Evolutionary conservation across 2,329 filamentous ascomycete species (phyloP).

Genomic region (Exophiala sideris): DNA sequence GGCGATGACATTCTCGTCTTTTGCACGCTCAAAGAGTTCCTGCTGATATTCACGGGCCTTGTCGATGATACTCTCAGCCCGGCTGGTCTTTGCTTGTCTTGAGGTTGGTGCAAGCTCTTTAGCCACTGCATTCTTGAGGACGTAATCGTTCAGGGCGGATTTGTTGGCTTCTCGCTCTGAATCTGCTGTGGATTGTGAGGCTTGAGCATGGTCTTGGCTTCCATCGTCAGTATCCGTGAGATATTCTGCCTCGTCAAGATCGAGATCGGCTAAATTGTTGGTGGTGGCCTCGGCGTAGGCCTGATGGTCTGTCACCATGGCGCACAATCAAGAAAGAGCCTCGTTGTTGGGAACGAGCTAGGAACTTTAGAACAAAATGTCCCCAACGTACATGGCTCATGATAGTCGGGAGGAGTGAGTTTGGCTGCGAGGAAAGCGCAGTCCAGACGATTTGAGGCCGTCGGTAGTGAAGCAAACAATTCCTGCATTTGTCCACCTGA

Average conservation of each 20-base stretch:
- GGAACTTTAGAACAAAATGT: not conserved
- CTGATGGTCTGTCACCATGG: not conserved
- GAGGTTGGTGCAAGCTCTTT: constrained; percentile 2
- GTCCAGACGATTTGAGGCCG: not conserved
- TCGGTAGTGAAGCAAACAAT: not conserved
- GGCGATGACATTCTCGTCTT: constrained; percentile 80
- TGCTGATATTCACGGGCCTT: constrained; percentile 86
- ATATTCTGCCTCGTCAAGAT: constrained; percentile 1
- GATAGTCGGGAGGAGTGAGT: too few species aligned
- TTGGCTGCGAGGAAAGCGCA: not conserved
- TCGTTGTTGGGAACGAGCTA: too few species aligned
- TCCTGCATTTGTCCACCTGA: not conserved
- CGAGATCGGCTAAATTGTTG: not conserved
- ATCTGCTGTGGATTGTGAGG: not conserved
- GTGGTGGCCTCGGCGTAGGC: not conserved
- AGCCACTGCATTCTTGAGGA: constrained; percentile 4
- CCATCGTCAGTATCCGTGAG: constrained; percentile 14
- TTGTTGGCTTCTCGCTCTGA: constrained; percentile 13
- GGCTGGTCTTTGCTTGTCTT: constrained; percentile 40
- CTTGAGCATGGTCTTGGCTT: not conserved
- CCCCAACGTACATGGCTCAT: too few species aligned
- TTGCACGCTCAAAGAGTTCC: constrained; percentile 86
- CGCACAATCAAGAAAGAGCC: not conserved
- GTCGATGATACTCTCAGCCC: constrained; percentile 64
- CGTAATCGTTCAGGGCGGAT: constrained; percentile 17